Base-by-base conservation (phyloP, 768 basidiomycete genomes). In the Pleurotus giganteus region DNA sequence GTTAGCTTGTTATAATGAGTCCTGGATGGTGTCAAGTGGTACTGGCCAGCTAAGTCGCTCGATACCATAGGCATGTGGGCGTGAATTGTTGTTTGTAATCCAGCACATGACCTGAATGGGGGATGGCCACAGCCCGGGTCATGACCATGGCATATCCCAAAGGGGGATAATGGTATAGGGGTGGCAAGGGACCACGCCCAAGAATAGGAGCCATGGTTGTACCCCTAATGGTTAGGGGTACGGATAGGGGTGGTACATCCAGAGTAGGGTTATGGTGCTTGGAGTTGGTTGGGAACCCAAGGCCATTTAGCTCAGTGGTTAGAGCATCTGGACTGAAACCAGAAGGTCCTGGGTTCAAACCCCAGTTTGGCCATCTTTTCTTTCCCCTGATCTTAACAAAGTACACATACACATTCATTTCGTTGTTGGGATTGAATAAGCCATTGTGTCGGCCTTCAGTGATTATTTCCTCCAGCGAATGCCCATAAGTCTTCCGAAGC, bases 261-360 rank as follows among this genome's bases (percentile, higher is more conserved):
- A n/a, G n/a, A n/a, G n/a, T n/a, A n/a, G n/a, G n/a, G n/a, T n/a
- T n/a, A n/a, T n/a, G n/a, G n/a, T n/a, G n/a, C n/a, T n/a, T n/a
- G n/a, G n/a, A n/a, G n/a, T n/a, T n/a, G n/a, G n/a, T n/a, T n/a
- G n/a, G n/a, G n/a, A n/a, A n/a, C n/a, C n/a, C n/a, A n/a, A n/a
- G n/a, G n/a, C n/a, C n/a, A n/a, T n/a, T n/a, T n/a, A n/a, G n/a
- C n/a, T n/a, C n/a, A n/a, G n/a, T n/a, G n/a, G n/a, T n/a, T n/a
- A n/a, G n/a, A 68, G 39, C 61, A 64, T 53, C 65, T 55, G 0
- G 49, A 56, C 23, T 57, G 56, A 19, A 44, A 32, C 34, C 68
- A 66, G 6, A 67, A 53, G 21, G 68, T 62, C 26, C 65, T 53
- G 0, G 63, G 66, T 66, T 66, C 68, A 5, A 69, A 45, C 64